Conservation (phyloP, 148 eudicot species). For the Chenopodium quinoa region DNA sequence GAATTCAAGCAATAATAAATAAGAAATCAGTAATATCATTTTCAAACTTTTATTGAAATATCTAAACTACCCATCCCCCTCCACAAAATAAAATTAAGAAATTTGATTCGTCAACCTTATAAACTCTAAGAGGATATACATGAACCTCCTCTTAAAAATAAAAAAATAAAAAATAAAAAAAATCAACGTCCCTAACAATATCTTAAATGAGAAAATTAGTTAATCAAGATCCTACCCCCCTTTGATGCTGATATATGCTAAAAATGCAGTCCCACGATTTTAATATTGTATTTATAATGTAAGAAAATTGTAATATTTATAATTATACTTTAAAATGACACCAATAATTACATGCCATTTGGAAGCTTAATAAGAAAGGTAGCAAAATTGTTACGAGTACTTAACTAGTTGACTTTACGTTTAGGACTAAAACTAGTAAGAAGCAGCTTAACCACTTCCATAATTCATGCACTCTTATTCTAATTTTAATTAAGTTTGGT, state of each 20-base stretch:
- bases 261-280: background rate
- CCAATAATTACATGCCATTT: slow-evolving; percentile 12
- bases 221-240: background rate
- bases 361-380: slow-evolving; percentile 1
- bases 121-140: too few relatives aligned
- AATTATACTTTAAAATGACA: background rate
- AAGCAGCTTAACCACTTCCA: slow-evolving; percentile 37
- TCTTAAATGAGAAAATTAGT: background rate
- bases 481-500: slow-evolving; percentile 8
- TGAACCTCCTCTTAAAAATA: too few relatives aligned
- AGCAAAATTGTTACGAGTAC: slow-evolving; percentile 7
- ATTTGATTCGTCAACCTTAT: too few relatives aligned
- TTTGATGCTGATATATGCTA: background rate
- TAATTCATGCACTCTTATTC: slow-evolving; percentile 18
- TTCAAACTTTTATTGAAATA: too few relatives aligned
- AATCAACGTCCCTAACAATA: background rate
- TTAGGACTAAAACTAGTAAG: slow-evolving; percentile 14
- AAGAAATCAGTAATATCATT: too few relatives aligned
- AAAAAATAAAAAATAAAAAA: background rate
- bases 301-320: too few relatives aligned
- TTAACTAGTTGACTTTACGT: slow-evolving; percentile 21
- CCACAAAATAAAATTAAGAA: too few relatives aligned
- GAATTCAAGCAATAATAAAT: too few relatives aligned
- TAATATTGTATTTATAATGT: background rate
- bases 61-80: too few relatives aligned